Base-by-base conservation (phyloP, 192 early-diverging fungal species). In the Linnemannia exigua region DNA sequence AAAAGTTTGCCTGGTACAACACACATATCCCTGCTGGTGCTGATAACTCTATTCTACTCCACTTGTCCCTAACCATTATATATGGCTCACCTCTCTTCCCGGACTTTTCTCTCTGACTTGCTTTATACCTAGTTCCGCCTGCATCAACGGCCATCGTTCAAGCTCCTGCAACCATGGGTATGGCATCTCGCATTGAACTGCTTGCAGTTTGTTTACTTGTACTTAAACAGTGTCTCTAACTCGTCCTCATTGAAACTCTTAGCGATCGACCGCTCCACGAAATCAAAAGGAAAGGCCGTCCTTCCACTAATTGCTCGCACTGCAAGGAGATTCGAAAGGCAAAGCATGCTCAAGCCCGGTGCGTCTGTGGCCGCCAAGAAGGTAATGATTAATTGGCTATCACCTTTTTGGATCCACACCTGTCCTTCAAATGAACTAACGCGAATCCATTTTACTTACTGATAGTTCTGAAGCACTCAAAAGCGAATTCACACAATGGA, bases 271-370 rank as follows among this genome's bases (percentile, higher is more conserved):
- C 89, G 63, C 84, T 95, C 38, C 88, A 91, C 44, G 90, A 91
- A 69, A 91, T 95, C n/a, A 85, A 91, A 37, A 93, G 90, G 87
- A 95, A 95, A 79, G 94, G 94, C 14, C 90, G 94, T 20, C 94
- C 94, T 2, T 87, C 91, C 41, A 92, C 93, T 17, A 93, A 95
- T 72, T 95, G 94, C 79, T 68, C 81, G 69, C 88, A 88, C 68
- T 95, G 94, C 75, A 90, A 92, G 36, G 89, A 93, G 69, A 77
- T 93, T 22, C 89, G 94, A 74, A 93, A 91, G 69, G 91, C 91
- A 16, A 91, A 92, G 54, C 92, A 94, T 80, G 90, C 92, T 19
- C 93, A 93, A 63, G 91, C 92, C 44, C 93, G 93, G 79, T 95
- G 94, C 70, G 76, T 90, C 46, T 94, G 93, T 79, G 79, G 87